These are phyloP conservation scores for Melanogaster broomeanus DNA, from an alignment of 768 basidiomycete genomes.

Conservation along the genomic window DNA sequence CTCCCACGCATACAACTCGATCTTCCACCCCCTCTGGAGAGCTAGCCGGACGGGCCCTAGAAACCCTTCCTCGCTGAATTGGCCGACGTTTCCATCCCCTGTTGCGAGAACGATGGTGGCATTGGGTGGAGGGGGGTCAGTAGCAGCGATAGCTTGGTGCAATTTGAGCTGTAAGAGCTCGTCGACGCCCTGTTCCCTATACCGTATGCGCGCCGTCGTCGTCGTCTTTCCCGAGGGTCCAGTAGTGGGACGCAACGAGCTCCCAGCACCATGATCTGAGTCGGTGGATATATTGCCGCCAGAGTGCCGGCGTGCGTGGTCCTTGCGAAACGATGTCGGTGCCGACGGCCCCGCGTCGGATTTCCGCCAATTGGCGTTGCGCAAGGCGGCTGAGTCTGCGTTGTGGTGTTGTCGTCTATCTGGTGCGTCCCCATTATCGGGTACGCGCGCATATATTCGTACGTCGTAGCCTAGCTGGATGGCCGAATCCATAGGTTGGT, in stretches of 20 bases:
- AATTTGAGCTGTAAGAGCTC: conserved; percentile 93
- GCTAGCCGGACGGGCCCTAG: conserved; percentile 85
- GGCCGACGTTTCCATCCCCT: conserved; percentile 89
- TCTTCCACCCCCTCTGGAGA: conserved; percentile 86
- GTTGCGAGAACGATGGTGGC: conserved; percentile 90
- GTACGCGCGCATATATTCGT: conserved; percentile 68
- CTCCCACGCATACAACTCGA: conserved; percentile 95
- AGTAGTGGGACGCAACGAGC: conserved; percentile 10
- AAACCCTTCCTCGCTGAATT: conserved; percentile 94
- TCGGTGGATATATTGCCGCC: conserved; percentile 27
- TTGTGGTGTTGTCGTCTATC: conserved; percentile 41
- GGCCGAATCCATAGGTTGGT: conserved; percentile 78
- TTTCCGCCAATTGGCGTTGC: conserved; percentile 22
- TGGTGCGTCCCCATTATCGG: conserved; percentile 63
- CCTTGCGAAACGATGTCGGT: conserved; percentile 4
- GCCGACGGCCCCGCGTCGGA: conserved; percentile 10
- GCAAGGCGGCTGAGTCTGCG: conserved; percentile 14
- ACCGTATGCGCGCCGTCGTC: conserved; percentile 50
- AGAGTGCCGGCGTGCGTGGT: conserved; percentile 16
- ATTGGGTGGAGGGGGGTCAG: conserved; percentile 61
- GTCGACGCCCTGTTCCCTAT: conserved; percentile 92
- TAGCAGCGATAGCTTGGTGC: conserved; percentile 78
- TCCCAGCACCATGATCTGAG: conserved; percentile 23
- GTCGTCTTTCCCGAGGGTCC: conserved; percentile 14
- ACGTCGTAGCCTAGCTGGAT: conserved; percentile 76